Evolutionary conservation across 129 eudicot genomes (phyloP), one percentile per base, ranked within the genome.

Genomic region (Pittosporum tobira): DNA sequence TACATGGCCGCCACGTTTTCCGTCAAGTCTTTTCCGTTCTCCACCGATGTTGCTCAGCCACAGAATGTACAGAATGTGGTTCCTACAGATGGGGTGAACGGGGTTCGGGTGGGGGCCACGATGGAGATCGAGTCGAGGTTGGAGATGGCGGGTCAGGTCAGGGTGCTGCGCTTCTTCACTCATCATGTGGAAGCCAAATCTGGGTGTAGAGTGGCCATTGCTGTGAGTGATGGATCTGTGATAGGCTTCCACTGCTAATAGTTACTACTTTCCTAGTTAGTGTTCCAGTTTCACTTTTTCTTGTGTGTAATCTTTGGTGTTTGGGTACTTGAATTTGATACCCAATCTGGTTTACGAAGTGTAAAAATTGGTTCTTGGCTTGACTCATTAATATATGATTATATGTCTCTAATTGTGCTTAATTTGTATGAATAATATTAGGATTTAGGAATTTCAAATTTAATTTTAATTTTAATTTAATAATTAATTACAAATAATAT

Each of bases 121-220:
- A 61, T 88, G 77, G 89, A 88, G 83, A 48, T 88, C 16, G 94
- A 75, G 49, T 51, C 76, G 50, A 81, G 71, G 58, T 19, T 88
- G 82, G 81, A 73, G 66, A 73, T 88, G 89, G 75, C 78, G 72
- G 96, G 96, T 46, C 83, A 87, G 81, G 79, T 88, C 16, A 56
- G 87, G 73, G 57, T 84, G 37, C 22, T 88, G 76, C 78, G 75
- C 27, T 59, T 88, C 25, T 88, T 88, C 45, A 68, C 73, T 2
- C 89, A 79, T 56, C 77, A 81, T 24, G 94, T 84, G 70, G 84
- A 73, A 28, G 82, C 73, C 11, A 63, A 44, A 30, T 72, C 63
- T 8, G 75, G 63, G 3, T 88, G 94, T 73, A 63, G 77, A 51
- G 81, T 84, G n/a, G 66, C 61, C 4, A 61, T 84, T 51, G 63